These are phyloP conservation scores for Isoetes engelmannii DNA, from an alignment of 83 land plant species.

Conservation along the genomic window DNA sequence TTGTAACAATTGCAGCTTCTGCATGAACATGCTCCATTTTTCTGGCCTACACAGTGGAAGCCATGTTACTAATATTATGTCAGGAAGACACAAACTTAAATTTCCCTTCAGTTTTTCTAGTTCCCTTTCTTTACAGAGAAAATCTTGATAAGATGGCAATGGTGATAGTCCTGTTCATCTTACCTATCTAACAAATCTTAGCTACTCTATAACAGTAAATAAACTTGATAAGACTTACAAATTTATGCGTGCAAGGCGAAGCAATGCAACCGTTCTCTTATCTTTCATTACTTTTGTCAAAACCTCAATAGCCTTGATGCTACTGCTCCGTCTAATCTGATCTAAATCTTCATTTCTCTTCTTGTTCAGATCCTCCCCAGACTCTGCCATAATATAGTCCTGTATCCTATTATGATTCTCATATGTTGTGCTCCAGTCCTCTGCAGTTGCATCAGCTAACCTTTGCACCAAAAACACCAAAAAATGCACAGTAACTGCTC, in stretches of 20 bases:
- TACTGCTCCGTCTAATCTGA: conserved; percentile 16
- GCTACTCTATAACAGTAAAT: not conserved
- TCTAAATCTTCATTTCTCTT: conserved; percentile 17
- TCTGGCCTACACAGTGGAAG: conserved; percentile 17
- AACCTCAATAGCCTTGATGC: conserved; percentile 28
- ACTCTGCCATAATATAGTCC: not conserved
- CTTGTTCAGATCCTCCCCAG: conserved; percentile 17
- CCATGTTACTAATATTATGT: not conserved
- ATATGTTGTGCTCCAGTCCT: conserved; percentile 26
- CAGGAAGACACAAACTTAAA: not conserved
- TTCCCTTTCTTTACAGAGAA: not conserved
- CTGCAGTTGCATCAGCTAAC: conserved; percentile 30
- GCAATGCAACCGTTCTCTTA: conserved; percentile 24
- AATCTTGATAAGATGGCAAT: not conserved
- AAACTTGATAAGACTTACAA: conserved; percentile 16
- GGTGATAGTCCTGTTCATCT: not conserved
- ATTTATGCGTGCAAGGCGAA: conserved; percentile 35
- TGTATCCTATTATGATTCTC: conserved; percentile 1
- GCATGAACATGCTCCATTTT: conserved; percentile 28
- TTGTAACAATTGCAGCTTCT: conserved; percentile 24
- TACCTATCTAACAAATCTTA: not conserved
- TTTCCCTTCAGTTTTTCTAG: not conserved
- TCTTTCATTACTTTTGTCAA: conserved; percentile 26
- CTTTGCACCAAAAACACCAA: conserved; percentile 19
- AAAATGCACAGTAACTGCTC: conserved; percentile 28